These are phyloP conservation scores for Croton laevigatus DNA, from an alignment of 441 rosid species.

Conservation along the genomic window DNA sequence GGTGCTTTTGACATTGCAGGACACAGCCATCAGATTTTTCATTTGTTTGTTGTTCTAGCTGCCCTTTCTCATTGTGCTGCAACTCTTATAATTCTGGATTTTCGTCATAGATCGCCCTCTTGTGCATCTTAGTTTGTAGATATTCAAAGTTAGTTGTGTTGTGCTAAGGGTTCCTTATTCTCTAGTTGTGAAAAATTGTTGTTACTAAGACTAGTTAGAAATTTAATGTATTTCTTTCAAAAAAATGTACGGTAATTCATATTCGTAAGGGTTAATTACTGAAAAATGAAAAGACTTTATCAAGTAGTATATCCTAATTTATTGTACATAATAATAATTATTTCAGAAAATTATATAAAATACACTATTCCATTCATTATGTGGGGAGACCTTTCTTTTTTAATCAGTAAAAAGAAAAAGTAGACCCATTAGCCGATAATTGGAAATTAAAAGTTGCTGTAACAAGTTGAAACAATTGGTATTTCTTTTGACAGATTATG, in stretches of 20 bases:
- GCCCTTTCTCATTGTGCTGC: constrained; percentile 78
- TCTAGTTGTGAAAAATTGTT: neutral
- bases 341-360: too few species aligned
- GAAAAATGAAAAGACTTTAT: too few species aligned
- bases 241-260: neutral
- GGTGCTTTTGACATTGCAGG: constrained; percentile 86
- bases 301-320: too few species aligned
- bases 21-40: constrained; percentile 91
- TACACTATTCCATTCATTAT: too few species aligned
- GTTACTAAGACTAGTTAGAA: constrained; percentile 4
- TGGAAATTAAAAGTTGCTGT: too few species aligned
- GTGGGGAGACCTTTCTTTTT: too few species aligned
- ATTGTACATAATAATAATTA: too few species aligned
- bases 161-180: neutral
- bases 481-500: neutral
- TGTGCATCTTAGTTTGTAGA: constrained; percentile 27
- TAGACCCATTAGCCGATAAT: too few species aligned
- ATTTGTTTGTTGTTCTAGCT: constrained; percentile 75
- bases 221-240: neutral
- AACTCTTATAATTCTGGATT: constrained; percentile 61
- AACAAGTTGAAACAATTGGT: neutral
- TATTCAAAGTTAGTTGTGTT: neutral
- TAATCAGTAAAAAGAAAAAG: too few species aligned
- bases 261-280: neutral
- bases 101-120: constrained; percentile 46